Base-by-base conservation (phyloP, 179 eudicot genomes). In the Kewa caespitosa region DNA sequence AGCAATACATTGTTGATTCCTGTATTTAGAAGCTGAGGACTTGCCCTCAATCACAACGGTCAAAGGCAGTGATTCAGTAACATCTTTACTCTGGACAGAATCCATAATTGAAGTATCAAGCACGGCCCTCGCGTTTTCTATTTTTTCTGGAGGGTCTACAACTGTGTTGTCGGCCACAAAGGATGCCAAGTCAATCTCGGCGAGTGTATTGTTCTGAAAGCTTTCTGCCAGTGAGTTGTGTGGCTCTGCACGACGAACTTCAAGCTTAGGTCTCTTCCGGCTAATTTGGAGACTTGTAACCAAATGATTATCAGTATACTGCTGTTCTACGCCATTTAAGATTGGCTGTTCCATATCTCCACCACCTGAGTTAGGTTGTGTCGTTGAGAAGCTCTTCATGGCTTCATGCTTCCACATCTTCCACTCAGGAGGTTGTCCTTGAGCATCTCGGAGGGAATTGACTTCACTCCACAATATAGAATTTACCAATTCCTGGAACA, bases 171-270 rank as follows among this genome's bases (percentile, higher is more conserved):
- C 75, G 31, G 76, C 48, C 72, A 67, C n/a, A n/a, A n/a, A 89
- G 79, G 87, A 88, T 15, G 80, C 80, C 1, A 90, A 76, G 78
- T 91, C 92, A 74, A 89, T 86, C 76, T 85, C 87, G 52, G 74
- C 73, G 62, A 78, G 38, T 36, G 84, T 38, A 70, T 84, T 76
- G 32, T 80, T 88, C 72, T 74, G 81, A 67, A 84, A 71, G 72
- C 73, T 80, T 52, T 91, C 90, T 74, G 74, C 81, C 27, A 68
- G 86, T 18, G 84, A 76, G 39, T 80, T 71, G 83, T 91, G 89
- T 34, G 89, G 67, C 83, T 96, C 99, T 59, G 98, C 99, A 73
- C 99, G 98, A 36, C 99, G 99, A 82, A 96, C 88, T 88, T 90
- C 98, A 73, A 96, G 97, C 86, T 96, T 96, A 46, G 99, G 92